Conservation (phyloP, 1,139 yeast genomes). For the Kodamaea ohmeri region DNA sequence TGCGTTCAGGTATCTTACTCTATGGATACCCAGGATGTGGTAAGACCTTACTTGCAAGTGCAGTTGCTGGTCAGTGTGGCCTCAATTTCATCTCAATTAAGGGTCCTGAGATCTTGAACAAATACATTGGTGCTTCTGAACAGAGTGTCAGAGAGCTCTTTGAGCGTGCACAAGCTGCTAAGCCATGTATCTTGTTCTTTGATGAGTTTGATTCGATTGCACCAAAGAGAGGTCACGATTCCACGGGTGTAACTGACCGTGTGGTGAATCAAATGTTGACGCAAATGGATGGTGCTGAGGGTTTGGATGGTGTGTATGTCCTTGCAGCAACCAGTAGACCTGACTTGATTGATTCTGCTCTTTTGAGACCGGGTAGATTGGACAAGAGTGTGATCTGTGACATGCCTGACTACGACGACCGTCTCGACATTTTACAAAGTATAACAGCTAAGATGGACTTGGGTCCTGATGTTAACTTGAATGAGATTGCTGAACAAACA, state of each 20-base stretch:
- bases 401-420: conserved; percentile 69
- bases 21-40: conserved; percentile 99
- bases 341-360: conserved; percentile 91
- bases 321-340: conserved; percentile 96
- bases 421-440: conserved; percentile 69
- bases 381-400: conserved; percentile 91
- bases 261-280: conserved; percentile 96
- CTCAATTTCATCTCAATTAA: conserved; percentile 89
- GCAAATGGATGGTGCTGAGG: conserved; percentile 99
- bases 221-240: conserved; percentile 96
- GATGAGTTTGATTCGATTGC: conserved; percentile 98
- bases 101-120: conserved; percentile 94
- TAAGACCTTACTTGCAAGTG: conserved; percentile 87
- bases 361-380: conserved; percentile 90
- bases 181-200: conserved; percentile 90
- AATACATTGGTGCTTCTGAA: conserved; percentile 96
- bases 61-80: conserved; percentile 93
- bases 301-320: conserved; percentile 93
- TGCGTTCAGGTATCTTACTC: conserved; percentile 83
- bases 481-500: conserved; percentile 56
- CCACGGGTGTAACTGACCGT: conserved; percentile 96
- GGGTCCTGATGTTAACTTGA: conserved; percentile 49
- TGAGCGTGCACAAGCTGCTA: conserved; percentile 91
- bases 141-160: conserved; percentile 90
- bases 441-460: conserved; percentile 58